Conservation (phyloP, 116 monocot species). For the Papilionanthe hybrid region DNA sequence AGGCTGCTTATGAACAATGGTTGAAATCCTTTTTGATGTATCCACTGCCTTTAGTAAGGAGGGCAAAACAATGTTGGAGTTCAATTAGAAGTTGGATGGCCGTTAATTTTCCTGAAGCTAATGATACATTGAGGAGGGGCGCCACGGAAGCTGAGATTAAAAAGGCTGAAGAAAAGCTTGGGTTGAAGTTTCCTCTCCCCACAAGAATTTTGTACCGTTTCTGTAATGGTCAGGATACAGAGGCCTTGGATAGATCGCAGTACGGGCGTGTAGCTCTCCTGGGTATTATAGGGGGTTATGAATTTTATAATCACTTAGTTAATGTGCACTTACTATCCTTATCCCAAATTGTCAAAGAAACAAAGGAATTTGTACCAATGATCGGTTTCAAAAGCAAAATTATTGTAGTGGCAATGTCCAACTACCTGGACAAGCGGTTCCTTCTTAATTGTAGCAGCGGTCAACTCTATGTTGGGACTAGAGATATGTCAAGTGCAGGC, state of each 20-base stretch:
- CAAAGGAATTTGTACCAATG: constrained; percentile 16
- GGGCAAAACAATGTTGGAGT: constrained; percentile 56
- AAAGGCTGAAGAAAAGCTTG: constrained; percentile 44
- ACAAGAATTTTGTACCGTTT: constrained; percentile 65
- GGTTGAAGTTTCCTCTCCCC: constrained; percentile 54
- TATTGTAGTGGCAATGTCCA: constrained; percentile 60
- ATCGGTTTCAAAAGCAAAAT: constrained; percentile 15
- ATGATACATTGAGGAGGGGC: constrained; percentile 61
- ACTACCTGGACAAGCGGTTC: constrained; percentile 44
- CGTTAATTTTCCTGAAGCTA: constrained; percentile 74
- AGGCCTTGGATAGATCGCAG: constrained; percentile 1
- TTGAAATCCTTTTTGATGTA: constrained; percentile 73
- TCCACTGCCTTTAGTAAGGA: constrained; percentile 61
- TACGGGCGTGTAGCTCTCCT: constrained; percentile 14
- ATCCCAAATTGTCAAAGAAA: constrained; percentile 32
- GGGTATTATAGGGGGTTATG: constrained; percentile 84
- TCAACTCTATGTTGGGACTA: constrained; percentile 76
- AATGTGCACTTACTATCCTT: constrained; percentile 72
- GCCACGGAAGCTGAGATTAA: constrained; percentile 73
- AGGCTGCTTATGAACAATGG: constrained; percentile 72
- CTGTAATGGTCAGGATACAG: constrained; percentile 73
- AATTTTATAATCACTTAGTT: constrained; percentile 52
- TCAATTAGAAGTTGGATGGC: constrained; percentile 53
- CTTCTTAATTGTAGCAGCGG: constrained; percentile 56
- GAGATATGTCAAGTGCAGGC: constrained; percentile 28